A percentile compares a stretch with the other conserved stretches of the same genome.
Evolutionary conservation across 2,329 filamentous ascomycete genomes (phyloP).

Genomic region (Neurospora crassa): DNA sequence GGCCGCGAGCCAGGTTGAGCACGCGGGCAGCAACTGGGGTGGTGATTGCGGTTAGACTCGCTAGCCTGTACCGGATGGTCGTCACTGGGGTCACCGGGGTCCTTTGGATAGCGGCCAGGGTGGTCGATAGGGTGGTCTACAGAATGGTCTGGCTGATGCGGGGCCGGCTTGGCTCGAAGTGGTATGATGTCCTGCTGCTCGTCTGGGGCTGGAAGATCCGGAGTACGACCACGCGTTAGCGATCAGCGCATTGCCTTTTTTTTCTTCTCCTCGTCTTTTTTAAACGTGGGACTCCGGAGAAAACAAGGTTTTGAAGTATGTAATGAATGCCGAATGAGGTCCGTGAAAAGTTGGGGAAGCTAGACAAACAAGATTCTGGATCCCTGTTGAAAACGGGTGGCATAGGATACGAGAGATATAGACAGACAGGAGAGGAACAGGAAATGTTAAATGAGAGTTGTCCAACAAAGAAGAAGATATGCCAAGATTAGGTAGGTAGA

Average conservation of each 20-base stretch:
- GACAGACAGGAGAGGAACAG: not conserved
- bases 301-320: not conserved
- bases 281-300: not conserved
- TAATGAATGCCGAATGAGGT: not conserved
- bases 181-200: slow-evolving; percentile 18
- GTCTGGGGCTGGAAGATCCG: slow-evolving; percentile 10
- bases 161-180: slow-evolving; percentile 14
- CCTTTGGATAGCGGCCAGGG: slow-evolving; percentile 7
- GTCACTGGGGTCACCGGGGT: slow-evolving; percentile 2
- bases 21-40: not conserved
- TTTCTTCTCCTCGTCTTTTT: not conserved
- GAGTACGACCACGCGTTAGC: slow-evolving; percentile 13
- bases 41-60: not conserved
- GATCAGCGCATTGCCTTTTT: slow-evolving; percentile 15
- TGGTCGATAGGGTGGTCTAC: not conserved
- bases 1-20: not conserved
- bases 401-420: not conserved
- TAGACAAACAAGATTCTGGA: not conserved
- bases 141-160: slow-evolving; percentile 10
- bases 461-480: not conserved
- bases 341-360: not conserved
- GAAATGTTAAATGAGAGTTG: not conserved
- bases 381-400: not conserved
- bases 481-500: not conserved
- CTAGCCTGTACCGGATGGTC: not conserved